These are phyloP conservation scores for Coelastrella sp. DNA, from an alignment of 139 green algal species.

Conservation along the genomic window DNA sequence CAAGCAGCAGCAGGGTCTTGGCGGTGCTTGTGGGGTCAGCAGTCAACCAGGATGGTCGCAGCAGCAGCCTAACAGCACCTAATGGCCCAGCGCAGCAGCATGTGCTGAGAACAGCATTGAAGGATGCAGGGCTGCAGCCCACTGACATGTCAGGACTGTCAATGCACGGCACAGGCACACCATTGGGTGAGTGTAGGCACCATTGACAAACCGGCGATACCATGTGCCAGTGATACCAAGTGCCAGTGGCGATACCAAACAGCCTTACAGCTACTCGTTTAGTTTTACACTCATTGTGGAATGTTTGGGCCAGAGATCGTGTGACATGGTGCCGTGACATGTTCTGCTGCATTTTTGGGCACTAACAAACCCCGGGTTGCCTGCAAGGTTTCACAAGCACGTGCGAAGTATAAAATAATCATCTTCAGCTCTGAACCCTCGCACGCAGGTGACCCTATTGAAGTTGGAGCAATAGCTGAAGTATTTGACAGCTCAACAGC, in stretches of 20 bases:
- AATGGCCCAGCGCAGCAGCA: conserved; percentile 91
- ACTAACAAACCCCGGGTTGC: too few relatives aligned
- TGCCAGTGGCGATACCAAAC: too few relatives aligned
- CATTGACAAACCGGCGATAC: too few relatives aligned
- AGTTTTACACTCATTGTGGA: too few relatives aligned
- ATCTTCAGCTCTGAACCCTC: background rate
- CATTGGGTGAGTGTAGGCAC: conserved; percentile 63
- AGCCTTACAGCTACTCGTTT: too few relatives aligned
- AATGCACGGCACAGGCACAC: conserved; percentile 77
- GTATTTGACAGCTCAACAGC: conserved; percentile 38
- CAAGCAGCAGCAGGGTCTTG: background rate
- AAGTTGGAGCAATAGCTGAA: conserved; percentile 74
- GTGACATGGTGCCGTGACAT: too few relatives aligned
- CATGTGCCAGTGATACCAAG: too few relatives aligned
- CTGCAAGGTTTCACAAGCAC: too few relatives aligned
- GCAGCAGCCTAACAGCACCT: conserved; percentile 88
- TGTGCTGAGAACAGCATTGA: conserved; percentile 75
- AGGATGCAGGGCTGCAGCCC: conserved; percentile 24
- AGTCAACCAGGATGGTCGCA: conserved; percentile 94
- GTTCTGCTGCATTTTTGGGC: too few relatives aligned
- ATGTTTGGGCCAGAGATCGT: too few relatives aligned
- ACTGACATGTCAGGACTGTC: conserved; percentile 64
- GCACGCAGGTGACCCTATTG: conserved; percentile 89
- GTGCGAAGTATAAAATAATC: too few relatives aligned
- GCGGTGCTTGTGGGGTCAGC: conserved; percentile 63